phyloP scores from a whole-genome alignment of 257 asterid genomes.

The Linderniella brevidens region DNA sequence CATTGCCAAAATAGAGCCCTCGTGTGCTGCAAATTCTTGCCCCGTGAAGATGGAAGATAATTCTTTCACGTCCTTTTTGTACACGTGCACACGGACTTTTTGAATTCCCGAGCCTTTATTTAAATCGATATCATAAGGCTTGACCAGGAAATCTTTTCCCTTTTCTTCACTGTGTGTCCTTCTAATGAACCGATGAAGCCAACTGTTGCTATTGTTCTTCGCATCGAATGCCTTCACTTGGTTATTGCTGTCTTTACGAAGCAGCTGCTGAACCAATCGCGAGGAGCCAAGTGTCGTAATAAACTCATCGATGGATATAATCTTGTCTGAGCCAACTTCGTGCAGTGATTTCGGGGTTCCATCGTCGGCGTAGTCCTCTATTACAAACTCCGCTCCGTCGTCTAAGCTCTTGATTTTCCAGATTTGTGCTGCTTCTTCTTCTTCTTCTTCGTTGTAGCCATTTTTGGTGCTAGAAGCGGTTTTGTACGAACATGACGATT shows the following conservation, averaged over 20 bases:
- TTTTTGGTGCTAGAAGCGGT: too few relatives aligned
- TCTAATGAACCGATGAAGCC: slow-evolving; percentile 36
- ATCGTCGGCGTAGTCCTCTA: slow-evolving; percentile 26
- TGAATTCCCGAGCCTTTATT: too few relatives aligned
- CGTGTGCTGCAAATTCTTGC: slow-evolving; percentile 78
- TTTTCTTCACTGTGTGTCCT: slow-evolving; percentile 19
- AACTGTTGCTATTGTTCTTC: slow-evolving; percentile 38
- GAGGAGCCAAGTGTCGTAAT: slow-evolving; percentile 47
- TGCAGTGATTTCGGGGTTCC: slow-evolving; percentile 27
- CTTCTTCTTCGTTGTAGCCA: too few relatives aligned
- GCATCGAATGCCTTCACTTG: slow-evolving; percentile 11
- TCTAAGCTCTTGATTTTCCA: slow-evolving; percentile 34
- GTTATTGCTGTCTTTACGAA: slow-evolving; percentile 29
- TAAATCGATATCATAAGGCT: too few relatives aligned
- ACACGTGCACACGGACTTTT: slow-evolving; percentile 23
- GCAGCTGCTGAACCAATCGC: slow-evolving; percentile 29
- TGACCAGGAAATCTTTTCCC: slow-evolving; percentile 23
- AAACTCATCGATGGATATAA: slow-evolving; percentile 45
- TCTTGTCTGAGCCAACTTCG: slow-evolving; percentile 41
- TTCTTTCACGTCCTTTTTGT: slow-evolving; percentile 45
- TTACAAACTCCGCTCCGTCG: slow-evolving; percentile 32
- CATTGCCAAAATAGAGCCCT: slow-evolving; percentile 77
- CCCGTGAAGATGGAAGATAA: slow-evolving; percentile 50
- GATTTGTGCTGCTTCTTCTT: too few relatives aligned
- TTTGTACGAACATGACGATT: too few relatives aligned